These are phyloP conservation scores for Glomus cerebriforme DNA, from an alignment of 192 early-diverging fungal genomes.

Conservation along the genomic window DNA sequence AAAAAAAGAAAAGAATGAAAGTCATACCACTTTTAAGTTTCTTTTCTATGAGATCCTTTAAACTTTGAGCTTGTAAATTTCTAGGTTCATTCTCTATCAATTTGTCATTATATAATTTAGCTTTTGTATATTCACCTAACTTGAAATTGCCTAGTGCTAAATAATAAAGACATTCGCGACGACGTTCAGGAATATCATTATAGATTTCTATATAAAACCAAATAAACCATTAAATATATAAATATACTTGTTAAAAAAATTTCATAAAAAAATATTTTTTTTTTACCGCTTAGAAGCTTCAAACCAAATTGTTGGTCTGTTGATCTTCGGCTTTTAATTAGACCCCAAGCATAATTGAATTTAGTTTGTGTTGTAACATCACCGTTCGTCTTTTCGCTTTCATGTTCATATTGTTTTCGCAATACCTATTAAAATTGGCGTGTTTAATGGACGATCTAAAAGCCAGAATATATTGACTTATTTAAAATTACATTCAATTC, in stretches of 20 bases:
- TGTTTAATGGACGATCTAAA: not conserved
- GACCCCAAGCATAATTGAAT: slow-evolving; percentile 97
- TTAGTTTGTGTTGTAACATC: slow-evolving; percentile 83
- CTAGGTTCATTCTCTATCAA: slow-evolving; percentile 82
- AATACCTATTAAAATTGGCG: slow-evolving; percentile 51
- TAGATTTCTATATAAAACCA: slow-evolving; percentile 76
- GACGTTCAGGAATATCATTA: slow-evolving; percentile 74
- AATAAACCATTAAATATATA: not conserved
- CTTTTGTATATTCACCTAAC: slow-evolving; percentile 82
- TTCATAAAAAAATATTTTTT: not conserved
- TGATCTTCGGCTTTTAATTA: slow-evolving; percentile 69
- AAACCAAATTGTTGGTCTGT: slow-evolving; percentile 78
- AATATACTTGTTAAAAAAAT: not conserved
- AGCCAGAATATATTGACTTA: not conserved
- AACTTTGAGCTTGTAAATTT: slow-evolving; percentile 76
- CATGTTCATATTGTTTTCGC: slow-evolving; percentile 67
- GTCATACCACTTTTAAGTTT: slow-evolving; percentile 68
- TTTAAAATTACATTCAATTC: slow-evolving; percentile 26
- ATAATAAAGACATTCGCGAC: slow-evolving; percentile 95
- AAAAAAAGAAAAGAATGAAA: not conserved
- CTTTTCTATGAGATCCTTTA: slow-evolving; percentile 79
- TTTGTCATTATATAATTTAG: slow-evolving; percentile 77
- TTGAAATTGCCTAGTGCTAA: slow-evolving; percentile 90
- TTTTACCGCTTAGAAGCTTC: slow-evolving; percentile 67
- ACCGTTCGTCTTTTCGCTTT: slow-evolving; percentile 56